Base-by-base conservation (phyloP, 164 flowering plant genomes). In the Platanus orientalis region DNA sequence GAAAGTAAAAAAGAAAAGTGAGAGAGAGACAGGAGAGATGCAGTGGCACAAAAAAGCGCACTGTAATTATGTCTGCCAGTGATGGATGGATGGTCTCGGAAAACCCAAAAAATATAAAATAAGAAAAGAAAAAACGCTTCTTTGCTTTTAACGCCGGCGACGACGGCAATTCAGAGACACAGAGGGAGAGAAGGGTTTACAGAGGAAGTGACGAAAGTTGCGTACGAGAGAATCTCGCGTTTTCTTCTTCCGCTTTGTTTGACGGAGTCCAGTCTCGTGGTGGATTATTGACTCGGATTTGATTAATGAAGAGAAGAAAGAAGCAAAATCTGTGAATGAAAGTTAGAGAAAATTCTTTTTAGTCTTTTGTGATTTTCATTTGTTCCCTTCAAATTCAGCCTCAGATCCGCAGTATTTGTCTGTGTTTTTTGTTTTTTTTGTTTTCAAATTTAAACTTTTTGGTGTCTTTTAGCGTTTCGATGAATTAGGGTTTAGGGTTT, bases 401-500 rank as follows among this genome's bases (percentile, higher is more conserved):
- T 2, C 16, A 45, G 49, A 14, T 45, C 30, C 25, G 55, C 32
- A 26, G 10, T 6, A 10, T 60, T 44, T 47, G 7, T 32, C 27
- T 45, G 27, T 49, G 39, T 58, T 29, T 11, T 45, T 25, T 58
- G 7, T 58, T 10, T 39, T n/a, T n/a, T 12, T 58, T 1, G 5
- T 24, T 42, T 44, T 17, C 34, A 7, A 1, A 24, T 36, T 51
- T 19, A 1, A 34, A 16, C 20, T n/a, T n/a, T 51, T 28, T 29
- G 58, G 57, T 25, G 42, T 7, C 19, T 50, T 17, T 12, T 53
- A 28, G 42, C 48, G 39, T 7, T 49, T 65, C n/a, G 63, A 26
- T 50, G 74, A 53, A 51, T 26, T 63, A 61, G 68, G 59, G 72
- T 63, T 68, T 68, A 44, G 58, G 49, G 19, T 19, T 49, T 30